Evolutionary conservation across 2,329 filamentous ascomycete species (phyloP).

Genomic region (Fusarium euwallaceae): DNA sequence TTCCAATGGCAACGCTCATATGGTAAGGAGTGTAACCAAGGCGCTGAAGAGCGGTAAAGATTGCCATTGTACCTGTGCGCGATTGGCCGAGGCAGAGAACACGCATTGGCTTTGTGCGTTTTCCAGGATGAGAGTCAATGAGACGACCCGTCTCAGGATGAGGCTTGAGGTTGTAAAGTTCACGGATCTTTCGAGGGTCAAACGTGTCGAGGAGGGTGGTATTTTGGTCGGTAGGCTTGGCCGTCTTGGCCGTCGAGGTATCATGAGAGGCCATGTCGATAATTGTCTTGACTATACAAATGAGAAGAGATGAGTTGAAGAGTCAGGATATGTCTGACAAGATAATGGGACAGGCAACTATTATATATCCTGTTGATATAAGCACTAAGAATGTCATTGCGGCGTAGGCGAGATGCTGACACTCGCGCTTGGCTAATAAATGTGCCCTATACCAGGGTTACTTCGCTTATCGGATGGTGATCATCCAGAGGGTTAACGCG

Average conservation of each 20-base stretch:
- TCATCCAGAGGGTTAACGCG: background rate
- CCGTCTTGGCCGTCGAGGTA: background rate
- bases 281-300: too few species aligned
- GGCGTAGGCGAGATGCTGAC: background rate
- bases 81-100: conserved; percentile 36
- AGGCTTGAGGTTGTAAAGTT: conserved; percentile 27
- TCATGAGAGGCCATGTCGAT: background rate
- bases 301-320: background rate
- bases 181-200: background rate
- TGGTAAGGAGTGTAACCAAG: conserved; percentile 35
- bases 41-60: conserved; percentile 19
- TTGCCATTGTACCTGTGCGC: conserved; percentile 14
- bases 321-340: background rate
- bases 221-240: background rate
- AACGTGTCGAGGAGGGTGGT: conserved; percentile 1
- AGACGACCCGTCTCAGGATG: conserved; percentile 30
- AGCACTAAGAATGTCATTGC: background rate
- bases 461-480: background rate
- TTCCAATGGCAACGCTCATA: conserved; percentile 15
- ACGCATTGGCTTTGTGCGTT: conserved; percentile 30
- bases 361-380: background rate
- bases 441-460: background rate
- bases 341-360: background rate
- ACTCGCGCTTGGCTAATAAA: background rate
- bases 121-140: conserved; percentile 30